Evolutionary conservation across 768 basidiomycete species (phyloP).

Genomic region (Kwoniella newhampshirensis): DNA sequence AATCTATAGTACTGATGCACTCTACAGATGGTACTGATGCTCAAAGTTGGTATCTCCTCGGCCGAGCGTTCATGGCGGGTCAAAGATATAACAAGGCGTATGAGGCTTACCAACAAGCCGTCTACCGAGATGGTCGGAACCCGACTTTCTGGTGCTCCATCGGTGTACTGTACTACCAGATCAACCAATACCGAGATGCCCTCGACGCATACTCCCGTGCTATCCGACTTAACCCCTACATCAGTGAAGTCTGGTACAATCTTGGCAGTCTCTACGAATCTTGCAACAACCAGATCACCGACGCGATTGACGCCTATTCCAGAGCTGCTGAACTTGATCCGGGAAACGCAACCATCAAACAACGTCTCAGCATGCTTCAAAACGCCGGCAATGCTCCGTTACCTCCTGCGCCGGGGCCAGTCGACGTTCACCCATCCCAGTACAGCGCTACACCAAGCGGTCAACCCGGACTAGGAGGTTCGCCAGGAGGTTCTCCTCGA

Average conservation of each 20-base stretch:
- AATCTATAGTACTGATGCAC: not conserved
- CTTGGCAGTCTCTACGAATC: slow-evolving; percentile 94
- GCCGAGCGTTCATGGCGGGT: slow-evolving; percentile 97
- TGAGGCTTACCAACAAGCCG: slow-evolving; percentile 98
- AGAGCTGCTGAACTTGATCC: slow-evolving; percentile 93
- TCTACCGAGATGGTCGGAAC: slow-evolving; percentile 97
- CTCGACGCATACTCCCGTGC: slow-evolving; percentile 98
- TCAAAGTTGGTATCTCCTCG: slow-evolving; percentile 98
- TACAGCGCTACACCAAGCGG: slow-evolving; percentile 57
- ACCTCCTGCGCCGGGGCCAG: slow-evolving; percentile 82
- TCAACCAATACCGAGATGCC: slow-evolving; percentile 98
- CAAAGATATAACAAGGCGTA: slow-evolving; percentile 99
- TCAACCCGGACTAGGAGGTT: slow-evolving; percentile 11
- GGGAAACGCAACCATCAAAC: slow-evolving; percentile 73
- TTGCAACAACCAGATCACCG: slow-evolving; percentile 98
- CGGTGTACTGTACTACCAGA: slow-evolving; percentile 98
- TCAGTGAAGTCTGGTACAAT: slow-evolving; percentile 93
- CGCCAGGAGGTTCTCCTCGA: slow-evolving; percentile 29
- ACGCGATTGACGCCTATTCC: slow-evolving; percentile 97
- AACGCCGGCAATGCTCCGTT: slow-evolving; percentile 74
- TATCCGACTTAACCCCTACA: slow-evolving; percentile 98
- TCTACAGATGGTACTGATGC: slow-evolving; percentile 90
- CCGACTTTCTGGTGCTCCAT: slow-evolving; percentile 99
- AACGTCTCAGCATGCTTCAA: slow-evolving; percentile 73
- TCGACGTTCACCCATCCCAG: slow-evolving; percentile 93